phyloP scores from a whole-genome alignment of 257 asterid species.

The Ophiorrhiza pumila region DNA sequence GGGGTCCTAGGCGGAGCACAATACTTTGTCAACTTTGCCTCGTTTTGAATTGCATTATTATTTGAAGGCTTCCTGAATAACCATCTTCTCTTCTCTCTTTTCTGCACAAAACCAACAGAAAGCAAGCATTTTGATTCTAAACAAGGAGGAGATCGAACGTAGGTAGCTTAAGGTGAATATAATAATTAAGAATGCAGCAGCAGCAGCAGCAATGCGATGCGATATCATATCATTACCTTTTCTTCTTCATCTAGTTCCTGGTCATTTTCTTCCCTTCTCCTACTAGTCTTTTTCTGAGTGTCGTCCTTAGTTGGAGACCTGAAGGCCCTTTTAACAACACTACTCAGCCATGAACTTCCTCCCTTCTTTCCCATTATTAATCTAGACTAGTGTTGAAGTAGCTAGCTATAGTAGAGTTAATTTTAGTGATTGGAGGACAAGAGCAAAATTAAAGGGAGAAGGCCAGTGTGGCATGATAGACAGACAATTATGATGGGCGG shows the following conservation, averaged over 20 bases:
- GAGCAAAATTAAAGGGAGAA: no score
- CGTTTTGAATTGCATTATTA: constrained; percentile 24
- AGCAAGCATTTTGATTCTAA: no score
- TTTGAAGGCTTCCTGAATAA: constrained; percentile 54
- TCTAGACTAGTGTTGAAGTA: no score
- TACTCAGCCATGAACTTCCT: constrained; percentile 72
- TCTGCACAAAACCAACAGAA: constrained; percentile 32
- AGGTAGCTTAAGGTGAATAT: no score
- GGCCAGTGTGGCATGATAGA: no score
- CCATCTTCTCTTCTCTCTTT: constrained; percentile 78
- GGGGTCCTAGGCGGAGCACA: constrained; percentile 16
- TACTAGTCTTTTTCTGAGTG: constrained; percentile 46
- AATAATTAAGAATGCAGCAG: no score
- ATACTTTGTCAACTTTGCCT: constrained; percentile 23
- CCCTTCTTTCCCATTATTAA: constrained; percentile 76
- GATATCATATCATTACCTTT: constrained; percentile 32
- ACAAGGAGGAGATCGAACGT: no score
- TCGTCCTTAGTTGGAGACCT: constrained; percentile 72
- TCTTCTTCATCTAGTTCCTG: constrained; percentile 51
- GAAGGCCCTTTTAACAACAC: constrained; percentile 86
- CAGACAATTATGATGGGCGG: neutral
- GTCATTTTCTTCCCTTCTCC: constrained; percentile 56
- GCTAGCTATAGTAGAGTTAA: neutral
- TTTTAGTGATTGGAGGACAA: neutral
- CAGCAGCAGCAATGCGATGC: no score